Base-by-base conservation (phyloP, 352 stramenopile species). In the Phytophthora ramorum region DNA sequence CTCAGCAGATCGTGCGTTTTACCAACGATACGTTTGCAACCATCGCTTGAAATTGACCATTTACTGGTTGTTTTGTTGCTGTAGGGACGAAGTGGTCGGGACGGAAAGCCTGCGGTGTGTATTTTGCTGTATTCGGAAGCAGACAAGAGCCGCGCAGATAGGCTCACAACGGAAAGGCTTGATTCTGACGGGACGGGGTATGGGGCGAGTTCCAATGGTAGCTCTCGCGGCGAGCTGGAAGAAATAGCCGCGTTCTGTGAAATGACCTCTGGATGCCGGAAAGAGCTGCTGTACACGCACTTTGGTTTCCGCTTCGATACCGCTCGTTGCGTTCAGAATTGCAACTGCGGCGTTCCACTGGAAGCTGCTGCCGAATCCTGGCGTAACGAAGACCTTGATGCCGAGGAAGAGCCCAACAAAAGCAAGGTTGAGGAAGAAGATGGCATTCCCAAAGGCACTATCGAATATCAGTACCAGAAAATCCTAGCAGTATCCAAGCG, bases 401-500 rank as follows among this genome's bases (percentile, higher is more conserved):
- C 41, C 14, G 10, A 69, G 7, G 16, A 63, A 9, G 28, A 53
- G 0, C 24, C 35, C 6, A 58, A 13, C 0, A 22, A 35, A 7
- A 59, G 7, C 17, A 66, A 34, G 8, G 30, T 24, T 10, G 46
- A 60, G 22, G 62, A 49, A 3, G 45, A 60, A 30, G 24, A 69
- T 9, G 41, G 10, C 5, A 48, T 76, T 28, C 38, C 69, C 24
- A 62, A 76, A 59, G 38, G 58, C 24, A 43, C 66, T 43, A 65
- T 91, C 38, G 84, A 92, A 60, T 90, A 88, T 37, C 76, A 84
- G 22, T 91, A 91, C 52, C 84, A 90, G 13, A 75, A 73, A 35
- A 66, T 90, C 12, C 45, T 85, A 7, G 56, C 74, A 1, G 71
- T 90, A 44, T 69, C 72, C 13, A 84, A 73, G 52, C 61, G 64